Evolutionary conservation across 1,284 basidiomycete genomes (phyloP).

Genomic region (Cryptococcus floricola): DNA sequence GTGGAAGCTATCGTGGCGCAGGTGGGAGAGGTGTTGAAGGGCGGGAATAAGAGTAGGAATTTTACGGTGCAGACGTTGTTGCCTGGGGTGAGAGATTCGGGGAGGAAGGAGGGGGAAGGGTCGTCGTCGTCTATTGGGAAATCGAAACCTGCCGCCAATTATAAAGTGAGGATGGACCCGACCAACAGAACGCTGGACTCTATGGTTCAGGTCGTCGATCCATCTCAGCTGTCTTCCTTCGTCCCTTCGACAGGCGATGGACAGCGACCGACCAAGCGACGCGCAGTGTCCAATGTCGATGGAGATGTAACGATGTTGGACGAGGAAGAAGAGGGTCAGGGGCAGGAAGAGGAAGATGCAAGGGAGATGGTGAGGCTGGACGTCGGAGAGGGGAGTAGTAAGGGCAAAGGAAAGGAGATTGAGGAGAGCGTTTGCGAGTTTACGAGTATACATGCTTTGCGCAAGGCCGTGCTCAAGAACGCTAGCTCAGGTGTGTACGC

Average conservation of each 20-base stretch:
- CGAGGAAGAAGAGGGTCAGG: constrained; percentile 23
- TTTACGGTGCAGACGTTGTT: constrained; percentile 59
- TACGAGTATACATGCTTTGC: constrained; percentile 69
- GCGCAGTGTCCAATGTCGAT: constrained; percentile 12
- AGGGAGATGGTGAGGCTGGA: constrained; percentile 12
- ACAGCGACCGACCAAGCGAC: constrained; percentile 22
- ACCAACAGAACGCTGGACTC: constrained; percentile 87
- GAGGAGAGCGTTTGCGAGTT: constrained; percentile 74
- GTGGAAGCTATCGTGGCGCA: constrained; percentile 73
- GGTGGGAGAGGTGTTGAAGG: constrained; percentile 64
- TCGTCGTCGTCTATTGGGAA: no score
- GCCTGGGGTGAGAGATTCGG: no score
- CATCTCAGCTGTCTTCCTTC: constrained; percentile 30
- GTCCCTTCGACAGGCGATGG: constrained; percentile 10
- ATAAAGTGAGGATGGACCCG: constrained; percentile 87
- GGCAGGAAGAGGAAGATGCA: constrained; percentile 13
- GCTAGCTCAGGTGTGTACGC: constrained; percentile 64
- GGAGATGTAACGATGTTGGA: constrained; percentile 13
- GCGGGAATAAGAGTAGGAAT: constrained; percentile 61
- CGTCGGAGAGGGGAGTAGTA: constrained; percentile 5
- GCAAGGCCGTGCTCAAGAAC: constrained; percentile 59
- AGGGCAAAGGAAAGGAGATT: constrained; percentile 56
- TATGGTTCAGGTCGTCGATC: constrained; percentile 61
- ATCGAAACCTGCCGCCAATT: constrained; percentile 60
- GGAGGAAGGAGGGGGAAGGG: no score